These are phyloP conservation scores for Melocanna baccifera DNA, from an alignment of 176 grass and related monocot genomes.

Conservation along the genomic window DNA sequence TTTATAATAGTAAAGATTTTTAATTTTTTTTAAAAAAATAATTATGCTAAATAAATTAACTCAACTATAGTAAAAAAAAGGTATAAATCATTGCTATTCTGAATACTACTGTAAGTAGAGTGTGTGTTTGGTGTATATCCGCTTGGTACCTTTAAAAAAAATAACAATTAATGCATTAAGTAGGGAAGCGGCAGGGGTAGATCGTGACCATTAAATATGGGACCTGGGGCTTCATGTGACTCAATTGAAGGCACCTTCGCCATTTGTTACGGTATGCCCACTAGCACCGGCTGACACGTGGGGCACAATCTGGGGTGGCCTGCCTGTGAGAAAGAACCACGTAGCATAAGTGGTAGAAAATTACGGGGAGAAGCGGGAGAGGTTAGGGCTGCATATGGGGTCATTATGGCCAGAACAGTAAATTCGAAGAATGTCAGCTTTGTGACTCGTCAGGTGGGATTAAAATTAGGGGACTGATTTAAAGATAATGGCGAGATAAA, in stretches of 20 bases:
- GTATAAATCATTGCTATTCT: too few species aligned
- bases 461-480: neutral
- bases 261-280: too few species aligned
- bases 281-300: neutral
- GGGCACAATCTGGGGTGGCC: neutral
- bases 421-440: constrained; percentile 41
- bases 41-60: too few species aligned
- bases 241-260: neutral
- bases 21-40: too few species aligned
- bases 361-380: neutral
- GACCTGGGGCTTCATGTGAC: constrained; percentile 38
- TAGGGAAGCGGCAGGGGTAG: neutral
- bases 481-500: neutral
- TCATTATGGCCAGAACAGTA: neutral
- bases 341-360: neutral
- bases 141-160: too few species aligned
- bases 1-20: too few species aligned
- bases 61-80: too few species aligned
- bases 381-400: neutral
- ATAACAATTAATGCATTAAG: constrained; percentile 25
- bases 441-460: constrained; percentile 9
- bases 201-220: constrained; percentile 16
- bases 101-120: too few species aligned
- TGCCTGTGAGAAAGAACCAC: neutral
- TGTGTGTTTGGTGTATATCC: too few species aligned